A percentile compares a stretch with the other conserved stretches of the same genome.
phyloP scores from a whole-genome alignment of 2,329 filamentous ascomycete genomes.

The Chrysosporium keratinophilum region DNA sequence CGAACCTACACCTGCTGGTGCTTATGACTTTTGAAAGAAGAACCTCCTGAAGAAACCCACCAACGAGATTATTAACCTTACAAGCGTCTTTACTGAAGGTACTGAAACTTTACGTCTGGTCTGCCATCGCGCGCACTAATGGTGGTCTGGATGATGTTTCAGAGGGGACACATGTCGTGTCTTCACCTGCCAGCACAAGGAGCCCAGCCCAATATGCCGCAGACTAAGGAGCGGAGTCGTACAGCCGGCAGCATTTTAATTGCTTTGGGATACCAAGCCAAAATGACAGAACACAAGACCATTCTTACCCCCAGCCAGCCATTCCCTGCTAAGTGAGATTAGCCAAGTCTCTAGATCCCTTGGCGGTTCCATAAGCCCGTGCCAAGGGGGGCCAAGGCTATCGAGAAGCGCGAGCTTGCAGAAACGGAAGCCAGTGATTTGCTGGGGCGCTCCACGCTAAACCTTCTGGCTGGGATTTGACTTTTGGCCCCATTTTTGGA shows the following conservation, averaged over 20 bases:
- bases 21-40: not conserved
- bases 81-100: not conserved
- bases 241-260: not conserved
- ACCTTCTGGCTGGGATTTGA: slow-evolving; percentile 1
- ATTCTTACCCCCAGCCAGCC: no score
- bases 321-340: no score
- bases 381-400: not conserved
- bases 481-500: not conserved
- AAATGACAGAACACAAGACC: no score
- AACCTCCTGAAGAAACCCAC: not conserved
- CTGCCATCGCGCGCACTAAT: not conserved
- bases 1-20: no score
- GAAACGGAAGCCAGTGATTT: not conserved
- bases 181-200: not conserved
- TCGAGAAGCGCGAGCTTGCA: not conserved
- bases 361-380: slow-evolving; percentile 1
- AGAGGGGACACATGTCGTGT: not conserved
- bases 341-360: not conserved
- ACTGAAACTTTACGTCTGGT: not conserved
- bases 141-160: not conserved
- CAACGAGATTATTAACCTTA: no score
- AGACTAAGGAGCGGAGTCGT: not conserved
- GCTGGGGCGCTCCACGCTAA: not conserved
- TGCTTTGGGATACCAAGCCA: no score
- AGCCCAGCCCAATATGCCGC: not conserved